Evolutionary conservation across 306 rosid genomes (phyloP), one percentile per base, ranked within the genome.

Genomic region (Malus fusca): DNA sequence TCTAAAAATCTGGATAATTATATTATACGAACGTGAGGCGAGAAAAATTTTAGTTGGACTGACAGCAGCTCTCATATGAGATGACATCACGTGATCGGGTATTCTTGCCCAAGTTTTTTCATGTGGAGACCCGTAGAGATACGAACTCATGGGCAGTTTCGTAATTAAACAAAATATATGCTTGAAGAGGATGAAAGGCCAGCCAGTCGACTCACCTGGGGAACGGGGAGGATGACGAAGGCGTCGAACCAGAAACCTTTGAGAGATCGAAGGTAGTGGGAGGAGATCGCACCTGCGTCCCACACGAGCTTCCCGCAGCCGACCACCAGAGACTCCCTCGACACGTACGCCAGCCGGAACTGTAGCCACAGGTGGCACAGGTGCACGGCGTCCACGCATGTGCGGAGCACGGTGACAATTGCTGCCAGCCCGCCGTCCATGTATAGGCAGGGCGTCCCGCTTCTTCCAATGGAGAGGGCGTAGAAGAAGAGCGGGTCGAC

Each of bases 241-340:
- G 88, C 89, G 68, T 95, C 99, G 79, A 95, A 92, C 99, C 99
- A 95, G 82, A 95, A 95, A 6, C 98, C 97, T 33, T 85, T 89
- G 22, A 90, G 40, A 0, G 96, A 92, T n/a, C 88, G 80, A 4
- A 92, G 63, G 35, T 92, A 92, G 66, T 95, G 97, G 10, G 84
- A 74, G 11, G 99, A 97, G 52, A 95, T 89, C 52, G 85, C 92
- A 73, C 91, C 91, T 59, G 96, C 66, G 81, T 95, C 97, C 99
- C 99, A 95, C 79, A 95, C 98, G 37, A 95, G 97, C 78, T 95
- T 95, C 77, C 99, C 99, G 58, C 99, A 95, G 11, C 99, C 99
- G 8, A 95, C 93, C 4, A 92, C 97, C 59, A 95, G 85, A 19
- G 97, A 90, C 74, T 95, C 99, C 23, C 86, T 82, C 18, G 99